Conservation (phyloP, 2,329 filamentous ascomycete genomes). For the Cytospora piceae region DNA sequence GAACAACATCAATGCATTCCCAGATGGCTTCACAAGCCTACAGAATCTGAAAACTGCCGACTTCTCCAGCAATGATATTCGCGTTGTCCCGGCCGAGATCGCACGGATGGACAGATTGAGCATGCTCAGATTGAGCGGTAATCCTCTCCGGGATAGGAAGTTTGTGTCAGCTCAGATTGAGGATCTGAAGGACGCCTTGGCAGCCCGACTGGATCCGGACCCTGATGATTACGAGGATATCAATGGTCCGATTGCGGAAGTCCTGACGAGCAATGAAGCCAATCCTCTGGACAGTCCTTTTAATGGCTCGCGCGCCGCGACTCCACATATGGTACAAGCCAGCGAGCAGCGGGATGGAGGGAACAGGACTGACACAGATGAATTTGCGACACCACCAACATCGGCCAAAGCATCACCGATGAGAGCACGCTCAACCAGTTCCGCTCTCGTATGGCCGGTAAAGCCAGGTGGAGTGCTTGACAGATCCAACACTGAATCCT, state of each 20-base stretch:
- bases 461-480: slow-evolving; percentile 69
- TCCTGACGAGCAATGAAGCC: slow-evolving; percentile 24
- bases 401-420: slow-evolving; percentile 55
- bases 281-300: slow-evolving; percentile 20
- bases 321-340: slow-evolving; percentile 2
- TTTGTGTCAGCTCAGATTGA: slow-evolving; percentile 79
- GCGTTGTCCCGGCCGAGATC: slow-evolving; percentile 73
- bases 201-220: slow-evolving; percentile 66
- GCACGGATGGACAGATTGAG: slow-evolving; percentile 78
- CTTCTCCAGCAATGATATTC: slow-evolving; percentile 84
- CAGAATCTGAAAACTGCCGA: slow-evolving; percentile 74
- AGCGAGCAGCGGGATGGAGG: slow-evolving; percentile 46
- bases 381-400: slow-evolving; percentile 62
- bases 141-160: slow-evolving; percentile 87
- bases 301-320: slow-evolving; percentile 6
- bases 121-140: slow-evolving; percentile 80
- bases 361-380: slow-evolving; percentile 54
- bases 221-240: slow-evolving; percentile 38
- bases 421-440: slow-evolving; percentile 51
- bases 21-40: slow-evolving; percentile 72
- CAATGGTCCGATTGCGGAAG: slow-evolving; percentile 29
- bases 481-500: slow-evolving; percentile 67
- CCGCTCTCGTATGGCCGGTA: slow-evolving; percentile 56
- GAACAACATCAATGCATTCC: slow-evolving; percentile 78
- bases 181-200: slow-evolving; percentile 76